A percentile compares a stretch with the other conserved stretches of the same genome.
Conservation (phyloP, 2,329 filamentous ascomycete genomes). For the Cercospora sesami region DNA sequence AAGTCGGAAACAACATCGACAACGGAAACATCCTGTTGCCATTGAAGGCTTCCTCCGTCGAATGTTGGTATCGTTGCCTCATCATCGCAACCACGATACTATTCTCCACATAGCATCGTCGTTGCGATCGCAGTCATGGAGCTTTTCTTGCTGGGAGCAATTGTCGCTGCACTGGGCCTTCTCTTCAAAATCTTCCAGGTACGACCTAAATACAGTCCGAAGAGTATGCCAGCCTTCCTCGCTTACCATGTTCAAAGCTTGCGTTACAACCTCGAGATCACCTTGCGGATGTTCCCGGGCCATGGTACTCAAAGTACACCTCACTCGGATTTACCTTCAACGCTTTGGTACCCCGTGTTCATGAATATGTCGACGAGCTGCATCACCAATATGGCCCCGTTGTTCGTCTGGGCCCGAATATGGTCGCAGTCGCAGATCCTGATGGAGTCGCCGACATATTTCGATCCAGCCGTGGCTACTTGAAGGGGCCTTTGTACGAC, state of each 20-base stretch:
- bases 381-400: slow-evolving; percentile 38
- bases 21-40: neutral
- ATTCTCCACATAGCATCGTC: neutral
- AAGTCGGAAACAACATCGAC: neutral
- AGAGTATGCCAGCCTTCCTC: neutral
- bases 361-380: slow-evolving; percentile 41
- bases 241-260: slow-evolving; percentile 3
- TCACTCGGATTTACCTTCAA: slow-evolving; percentile 20
- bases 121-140: neutral
- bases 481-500: slow-evolving; percentile 33
- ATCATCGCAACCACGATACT: neutral
- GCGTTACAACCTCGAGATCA: slow-evolving; percentile 8
- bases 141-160: slow-evolving; percentile 10
- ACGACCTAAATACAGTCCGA: neutral
- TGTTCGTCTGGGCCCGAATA: slow-evolving; percentile 32
- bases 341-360: slow-evolving; percentile 20
- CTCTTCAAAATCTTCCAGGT: slow-evolving; percentile 16
- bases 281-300: slow-evolving; percentile 24
- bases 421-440: slow-evolving; percentile 33
- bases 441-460: slow-evolving; percentile 27
- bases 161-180: slow-evolving; percentile 1
- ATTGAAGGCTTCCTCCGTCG: neutral
- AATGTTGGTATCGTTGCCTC: neutral
- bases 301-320: slow-evolving; percentile 26
- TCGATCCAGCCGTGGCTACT: slow-evolving; percentile 29